Evolutionary conservation across 2,329 filamentous ascomycete species (phyloP).

Genomic region (Purpureocillium takamizusanense): DNA sequence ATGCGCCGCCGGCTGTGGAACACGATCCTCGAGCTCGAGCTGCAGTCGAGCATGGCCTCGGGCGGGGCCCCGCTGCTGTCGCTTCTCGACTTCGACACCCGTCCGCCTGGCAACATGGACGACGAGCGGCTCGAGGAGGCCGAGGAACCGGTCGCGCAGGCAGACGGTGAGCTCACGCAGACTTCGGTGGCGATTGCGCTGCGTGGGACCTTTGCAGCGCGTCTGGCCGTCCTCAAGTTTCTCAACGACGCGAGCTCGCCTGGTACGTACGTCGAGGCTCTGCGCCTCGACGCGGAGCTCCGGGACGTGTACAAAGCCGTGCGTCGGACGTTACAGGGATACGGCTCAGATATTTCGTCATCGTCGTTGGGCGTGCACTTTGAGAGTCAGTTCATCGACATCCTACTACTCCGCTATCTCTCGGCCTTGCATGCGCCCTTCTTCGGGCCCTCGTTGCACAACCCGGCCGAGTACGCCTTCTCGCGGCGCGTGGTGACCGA

Average conservation of each 20-base stretch:
- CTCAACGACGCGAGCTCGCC: conserved; percentile 30
- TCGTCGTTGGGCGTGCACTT: conserved; percentile 2
- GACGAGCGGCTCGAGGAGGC: conserved; percentile 33
- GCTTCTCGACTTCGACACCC: conserved; percentile 37
- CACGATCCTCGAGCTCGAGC: conserved; percentile 37
- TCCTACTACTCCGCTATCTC: conserved; percentile 23
- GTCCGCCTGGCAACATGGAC: conserved; percentile 33
- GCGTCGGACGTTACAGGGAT: conserved; percentile 20
- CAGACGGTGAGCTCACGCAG: conserved; percentile 24
- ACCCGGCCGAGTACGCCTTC: conserved; percentile 36
- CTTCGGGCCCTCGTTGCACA: conserved; percentile 26
- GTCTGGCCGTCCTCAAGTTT: conserved; percentile 31
- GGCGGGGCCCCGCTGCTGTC: conserved; percentile 37
- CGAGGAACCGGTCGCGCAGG: conserved; percentile 20
- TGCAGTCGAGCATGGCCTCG: conserved; percentile 27
- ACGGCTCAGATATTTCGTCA: conserved; percentile 6
- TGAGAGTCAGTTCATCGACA: no score
- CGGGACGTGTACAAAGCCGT: conserved; percentile 32
- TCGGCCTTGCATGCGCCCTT: conserved; percentile 41
- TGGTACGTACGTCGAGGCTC: conserved; percentile 32
- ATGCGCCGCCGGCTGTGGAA: conserved; percentile 44
- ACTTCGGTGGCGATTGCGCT: conserved; percentile 31
- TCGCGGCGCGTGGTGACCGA: conserved; percentile 41
- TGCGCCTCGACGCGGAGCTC: conserved; percentile 33
- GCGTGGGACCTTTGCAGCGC: conserved; percentile 29